phyloP scores from a whole-genome alignment of 225 moss, liverwort and hornwort species.

The Pleurozium schreberi region DNA sequence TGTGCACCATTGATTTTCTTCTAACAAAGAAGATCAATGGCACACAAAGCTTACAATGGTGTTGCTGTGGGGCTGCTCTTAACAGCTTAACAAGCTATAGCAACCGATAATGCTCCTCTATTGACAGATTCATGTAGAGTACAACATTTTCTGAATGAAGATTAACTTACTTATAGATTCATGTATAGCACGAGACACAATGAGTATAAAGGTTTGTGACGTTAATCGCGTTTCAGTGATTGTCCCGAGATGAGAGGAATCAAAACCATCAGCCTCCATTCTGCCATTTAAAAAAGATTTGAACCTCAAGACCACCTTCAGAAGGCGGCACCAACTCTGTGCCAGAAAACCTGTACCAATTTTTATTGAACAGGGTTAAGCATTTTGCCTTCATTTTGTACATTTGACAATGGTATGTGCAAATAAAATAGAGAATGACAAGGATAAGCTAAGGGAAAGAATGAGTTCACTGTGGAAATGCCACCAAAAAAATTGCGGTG shows the following conservation, averaged over 20 bases:
- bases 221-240: too few relatives aligned
- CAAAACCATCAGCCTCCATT: too few relatives aligned
- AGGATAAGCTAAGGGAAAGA: not conserved
- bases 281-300: too few relatives aligned
- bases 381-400: not conserved
- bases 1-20: too few relatives aligned
- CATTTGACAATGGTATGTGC: not conserved
- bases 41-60: too few relatives aligned
- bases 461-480: not conserved
- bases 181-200: too few relatives aligned
- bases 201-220: not conserved
- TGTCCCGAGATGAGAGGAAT: not conserved
- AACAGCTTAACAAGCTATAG: too few relatives aligned
- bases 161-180: not conserved
- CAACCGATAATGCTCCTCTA: too few relatives aligned
- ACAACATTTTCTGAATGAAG: not conserved
- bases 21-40: too few relatives aligned
- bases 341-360: not conserved
- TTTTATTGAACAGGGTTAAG: not conserved
- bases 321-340: not conserved
- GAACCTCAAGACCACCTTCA: not conserved
- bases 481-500: not conserved
- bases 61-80: too few relatives aligned
- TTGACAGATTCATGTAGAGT: too few relatives aligned
- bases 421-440: not conserved